Evolutionary conservation across 441 rosid genomes (phyloP), one percentile per base, ranked within the genome.

Genomic region (Gossypium aridum): DNA sequence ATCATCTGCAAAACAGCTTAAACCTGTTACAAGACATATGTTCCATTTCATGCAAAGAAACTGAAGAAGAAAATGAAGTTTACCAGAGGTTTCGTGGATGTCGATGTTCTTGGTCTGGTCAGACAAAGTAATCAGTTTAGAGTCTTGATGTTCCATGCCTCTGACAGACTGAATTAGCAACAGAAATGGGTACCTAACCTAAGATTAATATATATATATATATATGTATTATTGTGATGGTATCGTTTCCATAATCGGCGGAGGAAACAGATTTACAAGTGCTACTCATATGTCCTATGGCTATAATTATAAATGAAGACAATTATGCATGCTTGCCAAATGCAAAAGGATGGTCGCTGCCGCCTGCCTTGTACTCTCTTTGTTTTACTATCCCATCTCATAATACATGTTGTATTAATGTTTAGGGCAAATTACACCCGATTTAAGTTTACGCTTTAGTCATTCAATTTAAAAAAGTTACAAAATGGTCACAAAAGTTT

Each of bases 1-100:
- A 76, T 82, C 86, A 31, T 31, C 37, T 77, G 79, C 75, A 73
- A 20, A 54, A 54, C 22, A 54, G 16, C 1, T 55, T 12, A 7
- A 55, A 31, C 25, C 12, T 55, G 60, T 19, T 19, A 55, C 51
- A 9, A 45, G 3, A 9, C n/a, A 8, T 45, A 2, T 10, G 14
- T 12, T 10, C 8, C 13, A 45, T 45, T 45, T 12, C 31, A 59
- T 60, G 37, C 3, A 60, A 26, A 10, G 37, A 20, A 60, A 60
- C 37, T 25, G 1, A 4, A 13, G 9, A 25, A 25, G 37, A 1
- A 54, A 54, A 16, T 54, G 37, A 60, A 13, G 64, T 26, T 60
- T 12, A 10, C 34, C 64, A 12, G 64, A 28, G 34, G 34, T 28
- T 28, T 28, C 34, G 6, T 28, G 34, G 34, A 28, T 28, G 34